Evolutionary conservation across 2,329 filamentous ascomycete genomes (phyloP), one percentile per base, ranked within the genome.

Genomic region (Pseudogymnoascus sp.): DNA sequence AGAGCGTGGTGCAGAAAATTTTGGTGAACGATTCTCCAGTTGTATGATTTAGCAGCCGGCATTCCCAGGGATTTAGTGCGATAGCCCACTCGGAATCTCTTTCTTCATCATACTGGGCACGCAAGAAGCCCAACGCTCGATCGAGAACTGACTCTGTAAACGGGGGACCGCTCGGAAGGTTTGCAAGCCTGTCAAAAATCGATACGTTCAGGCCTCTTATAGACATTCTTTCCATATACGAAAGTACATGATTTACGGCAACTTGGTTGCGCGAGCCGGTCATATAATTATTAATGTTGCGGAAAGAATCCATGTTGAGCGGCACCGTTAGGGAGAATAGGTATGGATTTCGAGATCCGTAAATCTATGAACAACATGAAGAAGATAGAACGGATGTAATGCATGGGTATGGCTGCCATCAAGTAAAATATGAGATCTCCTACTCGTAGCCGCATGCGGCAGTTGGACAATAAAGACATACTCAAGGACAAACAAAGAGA

Each of bases 381-480:
- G 17, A 33, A 15, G 28, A 28, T 28, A 33, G 28, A 57, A 57
- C 50, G 28, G 21, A 33, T 35, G 28, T 35, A 33, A 35, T 17
- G 10, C 17, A 57, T 35, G 50, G 28, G n/a, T 11, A 35, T 57
- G 50, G 15, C 50, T 35, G 17, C 50, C 50, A 57, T 35, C 50
- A 57, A 57, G 50, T 57, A 57, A 57, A 57, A 57, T 21, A 57
- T 33, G 28, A 19, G 17, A 33, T 57, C 50, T 57, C 50, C 15
- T 57, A 57, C 50, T 33, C n/a, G 50, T 57, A 19, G 50, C 50
- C 50, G 50, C 50, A 57, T 57, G 28, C 50, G 50, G 28, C 50
- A 57, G 50, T 57, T 33, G 50, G 17, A 57, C 50, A 57, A 35
- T 57, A 57, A 57, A 57, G 50, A 35, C 50, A 57, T 57, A 33